A percentile compares a stretch with the other conserved stretches of the same genome.
These are phyloP conservation scores for Zelonia costaricensis DNA, from an alignment of 208 protist species.

Conservation along the genomic window DNA sequence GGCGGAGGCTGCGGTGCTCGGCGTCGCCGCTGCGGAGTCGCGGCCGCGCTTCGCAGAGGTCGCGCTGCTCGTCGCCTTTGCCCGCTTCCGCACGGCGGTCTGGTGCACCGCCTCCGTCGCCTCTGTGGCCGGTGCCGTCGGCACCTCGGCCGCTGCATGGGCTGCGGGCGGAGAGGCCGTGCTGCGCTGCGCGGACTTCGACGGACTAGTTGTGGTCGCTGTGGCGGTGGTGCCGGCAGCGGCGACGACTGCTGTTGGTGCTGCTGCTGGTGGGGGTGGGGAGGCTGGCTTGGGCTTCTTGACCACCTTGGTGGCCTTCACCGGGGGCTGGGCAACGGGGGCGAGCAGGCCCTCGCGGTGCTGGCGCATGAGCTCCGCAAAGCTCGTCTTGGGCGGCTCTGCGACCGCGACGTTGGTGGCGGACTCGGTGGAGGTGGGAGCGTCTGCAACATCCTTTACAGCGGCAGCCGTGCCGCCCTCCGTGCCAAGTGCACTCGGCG, in stretches of 20 bases:
- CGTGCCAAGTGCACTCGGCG: background rate
- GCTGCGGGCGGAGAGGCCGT: background rate
- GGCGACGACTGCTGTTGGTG: background rate
- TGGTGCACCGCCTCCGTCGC: constrained; percentile 15
- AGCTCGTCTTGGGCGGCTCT: constrained; percentile 14
- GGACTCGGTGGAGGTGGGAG: no score
- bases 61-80: constrained; percentile 17
- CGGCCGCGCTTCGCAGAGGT: constrained; percentile 19
- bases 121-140: background rate
- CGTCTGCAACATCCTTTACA: background rate
- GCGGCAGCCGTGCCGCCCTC: background rate
- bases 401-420: background rate
- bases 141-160: background rate
- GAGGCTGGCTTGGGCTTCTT: constrained; percentile 27
- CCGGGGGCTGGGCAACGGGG: constrained; percentile 21
- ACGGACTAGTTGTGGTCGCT: no score
- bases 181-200: no score
- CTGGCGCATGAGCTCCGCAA: constrained; percentile 35
- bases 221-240: no score
- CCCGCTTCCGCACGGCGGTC: constrained; percentile 28
- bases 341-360: constrained; percentile 33
- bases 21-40: background rate
- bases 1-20: constrained; percentile 10
- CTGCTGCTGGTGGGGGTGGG: background rate
- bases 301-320: constrained; percentile 38